A percentile compares a stretch with the other conserved stretches of the same genome.
phyloP scores from a whole-genome alignment of 352 stramenopile genomes.

The Thalassiosira gravida region DNA sequence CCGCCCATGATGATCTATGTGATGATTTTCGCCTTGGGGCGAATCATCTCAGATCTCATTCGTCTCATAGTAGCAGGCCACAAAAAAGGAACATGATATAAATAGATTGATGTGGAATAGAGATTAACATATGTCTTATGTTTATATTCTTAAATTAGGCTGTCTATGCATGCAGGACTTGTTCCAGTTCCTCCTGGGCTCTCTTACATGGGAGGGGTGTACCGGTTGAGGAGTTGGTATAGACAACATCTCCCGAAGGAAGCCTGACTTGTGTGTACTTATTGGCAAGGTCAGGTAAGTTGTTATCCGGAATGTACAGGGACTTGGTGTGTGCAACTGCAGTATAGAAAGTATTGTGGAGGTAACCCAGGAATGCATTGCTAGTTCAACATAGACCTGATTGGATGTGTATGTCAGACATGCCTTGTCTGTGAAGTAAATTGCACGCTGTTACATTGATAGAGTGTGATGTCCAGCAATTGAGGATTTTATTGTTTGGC shows the following conservation, averaged over 20 bases:
- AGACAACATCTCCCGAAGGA: background rate
- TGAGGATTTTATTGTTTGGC: background rate
- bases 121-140: background rate
- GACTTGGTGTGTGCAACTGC: slow-evolving; percentile 24
- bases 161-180: background rate
- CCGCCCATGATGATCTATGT: no score
- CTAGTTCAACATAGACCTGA: slow-evolving; percentile 16
- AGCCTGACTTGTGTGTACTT: background rate
- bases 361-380: slow-evolving; percentile 25
- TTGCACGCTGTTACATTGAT: slow-evolving; percentile 28
- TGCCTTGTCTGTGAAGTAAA: slow-evolving; percentile 15
- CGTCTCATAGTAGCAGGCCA: background rate
- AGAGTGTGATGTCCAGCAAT: slow-evolving; percentile 22
- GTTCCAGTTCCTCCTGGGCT: background rate
- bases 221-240: background rate
- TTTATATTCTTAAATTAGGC: background rate
- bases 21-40: no score
- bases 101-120: background rate
- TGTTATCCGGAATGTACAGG: slow-evolving; percentile 3
- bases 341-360: slow-evolving; percentile 27
- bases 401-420: slow-evolving; percentile 36
- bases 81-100: background rate
- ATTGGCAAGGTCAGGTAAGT: slow-evolving; percentile 8
- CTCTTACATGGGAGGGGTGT: background rate
- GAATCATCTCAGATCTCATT: no score